These are phyloP conservation scores for Aureobasidium mangrovei DNA, from an alignment of 2,329 filamentous ascomycete species.

Conservation along the genomic window DNA sequence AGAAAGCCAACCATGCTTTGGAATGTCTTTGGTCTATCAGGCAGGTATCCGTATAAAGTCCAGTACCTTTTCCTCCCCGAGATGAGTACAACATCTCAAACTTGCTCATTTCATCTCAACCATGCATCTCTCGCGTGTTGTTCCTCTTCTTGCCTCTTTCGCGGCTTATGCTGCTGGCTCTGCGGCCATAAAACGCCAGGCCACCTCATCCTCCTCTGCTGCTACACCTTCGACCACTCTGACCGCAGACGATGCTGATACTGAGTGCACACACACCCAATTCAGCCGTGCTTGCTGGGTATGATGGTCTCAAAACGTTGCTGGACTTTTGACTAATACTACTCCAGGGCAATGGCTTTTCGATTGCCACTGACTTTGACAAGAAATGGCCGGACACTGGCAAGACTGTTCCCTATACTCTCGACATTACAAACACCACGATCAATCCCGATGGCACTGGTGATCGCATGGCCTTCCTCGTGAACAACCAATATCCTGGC, in stretches of 20 bases:
- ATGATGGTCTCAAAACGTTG: not conserved
- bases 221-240: not conserved
- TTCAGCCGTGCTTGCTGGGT: slow-evolving; percentile 3
- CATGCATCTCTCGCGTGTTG: slow-evolving; percentile 5
- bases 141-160: not conserved
- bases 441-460: slow-evolving; percentile 36
- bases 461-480: slow-evolving; percentile 32
- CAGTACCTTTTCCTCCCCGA: not conserved
- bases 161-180: slow-evolving; percentile 8
- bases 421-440: slow-evolving; percentile 37
- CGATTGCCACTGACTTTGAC: slow-evolving; percentile 29
- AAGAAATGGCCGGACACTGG: slow-evolving; percentile 26
- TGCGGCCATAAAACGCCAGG: not conserved
- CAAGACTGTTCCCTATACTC: slow-evolving; percentile 30
- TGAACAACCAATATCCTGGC: slow-evolving; percentile 59
- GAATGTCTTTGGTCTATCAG: not conserved
- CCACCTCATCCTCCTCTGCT: not conserved
- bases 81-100: slow-evolving; percentile 4
- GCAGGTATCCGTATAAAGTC: not conserved
- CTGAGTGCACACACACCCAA: not conserved
- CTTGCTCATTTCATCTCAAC: not conserved
- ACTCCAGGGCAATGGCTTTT: slow-evolving; percentile 24
- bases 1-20: not conserved
- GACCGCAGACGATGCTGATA: not conserved
- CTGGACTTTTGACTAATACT: slow-evolving; percentile 5